Evolutionary conservation across 306 rosid species (phyloP), one percentile per base, ranked within the genome.

Genomic region (Luffa acutangula): DNA sequence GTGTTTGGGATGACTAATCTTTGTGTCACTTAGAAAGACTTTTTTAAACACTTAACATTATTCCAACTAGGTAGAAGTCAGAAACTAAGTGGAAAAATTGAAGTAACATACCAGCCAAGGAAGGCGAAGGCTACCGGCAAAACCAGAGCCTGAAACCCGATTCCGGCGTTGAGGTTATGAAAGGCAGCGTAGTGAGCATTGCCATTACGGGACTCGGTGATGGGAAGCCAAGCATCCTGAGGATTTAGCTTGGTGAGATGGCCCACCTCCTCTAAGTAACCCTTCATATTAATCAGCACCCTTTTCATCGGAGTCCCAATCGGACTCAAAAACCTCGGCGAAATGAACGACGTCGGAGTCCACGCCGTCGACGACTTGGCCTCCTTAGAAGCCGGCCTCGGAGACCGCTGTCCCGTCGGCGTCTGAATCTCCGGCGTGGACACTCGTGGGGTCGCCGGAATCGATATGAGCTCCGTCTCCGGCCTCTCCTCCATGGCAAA

Each of bases 171-270:
- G 86, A 95, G 99, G 84, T 95, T 95, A 71, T 95, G 99, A 80
- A 95, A 95, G 10, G 99, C 97, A 79, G 99, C 93, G 63, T 95
- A 95, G 77, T 95, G 97, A 83, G 99, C 97, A 80, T 95, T 95
- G 46, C 99, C 99, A 79, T 93, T 95, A 67, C 99, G 91, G 20
- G 99, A 95, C 80, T 95, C 99, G 0, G 99, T 95, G 56, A 95
- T 95, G n/a, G 99, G 99, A 86, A 95, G 99, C 99, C 99, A 95
- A 3, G 99, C 97, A 73, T 95, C 99, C 71, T 95, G 99, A 57
- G 99, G 99, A 69, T 95, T 95, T 18, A 95, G 99, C 82, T 93
- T 95, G 2, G 99, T 95, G 57, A 95, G 93, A 82, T 95, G 99
- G 2, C 99, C 99, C 63, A 95, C 87, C 46, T 95, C 99, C 86